phyloP scores from a whole-genome alignment of 345 rosid species.

The Orychophragmus violaceus region DNA sequence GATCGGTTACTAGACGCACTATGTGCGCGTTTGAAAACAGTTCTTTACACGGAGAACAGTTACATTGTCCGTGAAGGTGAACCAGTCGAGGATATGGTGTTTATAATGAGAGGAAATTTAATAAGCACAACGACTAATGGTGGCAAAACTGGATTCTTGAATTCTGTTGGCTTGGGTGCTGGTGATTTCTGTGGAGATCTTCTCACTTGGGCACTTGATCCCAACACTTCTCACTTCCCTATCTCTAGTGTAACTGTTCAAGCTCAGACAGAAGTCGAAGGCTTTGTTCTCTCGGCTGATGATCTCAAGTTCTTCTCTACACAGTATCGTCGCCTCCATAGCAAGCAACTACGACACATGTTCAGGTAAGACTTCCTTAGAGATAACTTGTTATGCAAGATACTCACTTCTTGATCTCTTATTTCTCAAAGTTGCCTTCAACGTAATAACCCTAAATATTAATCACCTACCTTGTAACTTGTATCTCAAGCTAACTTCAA shows the following conservation, averaged over 20 bases:
- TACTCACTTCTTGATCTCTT: too few species aligned
- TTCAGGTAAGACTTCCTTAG: constrained; percentile 1
- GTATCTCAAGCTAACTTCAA: neutral
- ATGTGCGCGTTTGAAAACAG: constrained; percentile 27
- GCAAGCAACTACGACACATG: constrained; percentile 34
- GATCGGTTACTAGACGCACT: constrained; percentile 36
- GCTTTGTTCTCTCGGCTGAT: constrained; percentile 33
- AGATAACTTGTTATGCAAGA: neutral
- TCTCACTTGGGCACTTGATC: constrained; percentile 48
- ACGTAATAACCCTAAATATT: neutral
- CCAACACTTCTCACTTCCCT: constrained; percentile 32
- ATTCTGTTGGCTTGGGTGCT: neutral
- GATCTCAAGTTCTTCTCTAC: constrained; percentile 34
- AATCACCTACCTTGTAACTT: neutral
- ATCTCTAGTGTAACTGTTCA: constrained; percentile 31
- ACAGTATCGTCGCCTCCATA: constrained; percentile 32
- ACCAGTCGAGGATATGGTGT: constrained; percentile 39
- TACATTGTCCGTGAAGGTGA: constrained; percentile 40
- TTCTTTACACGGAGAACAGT: constrained; percentile 28
- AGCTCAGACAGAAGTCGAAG: constrained; percentile 37
- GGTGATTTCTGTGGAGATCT: constrained; percentile 40
- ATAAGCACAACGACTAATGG: constrained; percentile 32
- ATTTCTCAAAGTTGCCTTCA: neutral
- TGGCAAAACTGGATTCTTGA: constrained; percentile 33
- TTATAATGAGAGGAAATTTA: constrained; percentile 33